Base-by-base conservation (phyloP, 23 red algal species). In the Pyropia yezoensis region DNA sequence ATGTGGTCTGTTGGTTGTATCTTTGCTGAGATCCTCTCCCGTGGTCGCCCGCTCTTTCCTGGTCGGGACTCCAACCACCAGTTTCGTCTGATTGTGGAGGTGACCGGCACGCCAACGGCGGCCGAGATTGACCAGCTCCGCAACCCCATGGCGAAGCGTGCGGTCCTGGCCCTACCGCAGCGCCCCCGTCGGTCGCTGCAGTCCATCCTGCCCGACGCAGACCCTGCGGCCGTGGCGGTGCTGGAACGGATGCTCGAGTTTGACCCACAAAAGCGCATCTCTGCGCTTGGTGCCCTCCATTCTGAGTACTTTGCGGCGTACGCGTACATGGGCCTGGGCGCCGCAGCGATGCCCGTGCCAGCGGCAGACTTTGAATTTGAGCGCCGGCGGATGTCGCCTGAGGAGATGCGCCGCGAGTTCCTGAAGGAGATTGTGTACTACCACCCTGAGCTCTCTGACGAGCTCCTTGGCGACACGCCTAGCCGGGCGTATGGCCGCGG, bases 1-100 rank as follows among this genome's bases (percentile, higher is more conserved):
- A 89, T 89, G 84, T 89, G 84, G 84, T 74, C 67, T 13, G 84
- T 89, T 27, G 84, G 92, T 0, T 96, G 92, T 63, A 96, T 96
- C 60, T 96, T 96, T 75, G 92, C 92, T 17, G 92, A 96, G 54
- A 83, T 90, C 56, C 69, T 96, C 18, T 68, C 70, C 8, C 66
- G 80, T 33, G 94, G 88, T 54, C 74, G 69, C 34, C 94, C 94
- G 55, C 78, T 98, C 4, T 98, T 98, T 77, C 78, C 85, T 12
- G 94, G 94, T 3, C 56, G 59, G 22, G 83, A 98, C 57, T 78
- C 75, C 59, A 69, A 82, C 49, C 78, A 98, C 20, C 94, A 98
- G 49, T 76, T 98, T 47, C 33, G 63, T 26, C 75, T 98, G 24
- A 98, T 98, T 57, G 62, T 80, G 49, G 82, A 87, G 63, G 67